Percentiles rank a stretch among this genome's conserved stretches.
Conservation (phyloP, 257 asterid species). For the Solanum paucissectum region DNA sequence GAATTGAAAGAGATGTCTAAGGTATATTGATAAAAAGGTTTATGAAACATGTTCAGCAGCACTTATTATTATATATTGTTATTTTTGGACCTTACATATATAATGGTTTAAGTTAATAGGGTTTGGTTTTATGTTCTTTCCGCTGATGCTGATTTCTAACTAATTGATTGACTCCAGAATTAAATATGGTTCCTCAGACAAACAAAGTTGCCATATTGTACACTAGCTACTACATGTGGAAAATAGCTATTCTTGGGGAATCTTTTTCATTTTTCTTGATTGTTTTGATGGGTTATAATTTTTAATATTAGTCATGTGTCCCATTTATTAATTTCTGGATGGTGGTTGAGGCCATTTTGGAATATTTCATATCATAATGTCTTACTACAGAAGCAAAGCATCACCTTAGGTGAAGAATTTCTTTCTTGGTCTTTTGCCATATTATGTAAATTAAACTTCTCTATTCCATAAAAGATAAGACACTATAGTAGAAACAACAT, state of each 20-base stretch:
- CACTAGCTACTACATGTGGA: background rate
- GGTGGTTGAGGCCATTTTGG: background rate
- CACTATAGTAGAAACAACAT: no score
- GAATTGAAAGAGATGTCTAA: background rate
- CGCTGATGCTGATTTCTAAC: background rate
- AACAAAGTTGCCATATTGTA: background rate
- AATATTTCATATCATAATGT: background rate
- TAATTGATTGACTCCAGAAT: background rate
- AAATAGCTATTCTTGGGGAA: background rate
- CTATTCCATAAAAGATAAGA: background rate
- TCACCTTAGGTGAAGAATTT: background rate
- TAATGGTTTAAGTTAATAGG: background rate
- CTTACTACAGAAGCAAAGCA: background rate
- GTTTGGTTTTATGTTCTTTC: background rate
- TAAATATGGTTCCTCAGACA: background rate
- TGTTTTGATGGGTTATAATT: background rate
- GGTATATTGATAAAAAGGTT: background rate
- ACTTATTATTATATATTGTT: background rate
- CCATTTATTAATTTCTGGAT: background rate
- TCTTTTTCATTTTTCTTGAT: background rate
- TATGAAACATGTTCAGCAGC: background rate
- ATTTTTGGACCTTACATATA: background rate
- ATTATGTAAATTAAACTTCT: background rate
- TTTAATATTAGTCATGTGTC: background rate
- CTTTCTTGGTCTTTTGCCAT: background rate